A percentile compares a stretch with the other conserved stretches of the same genome.
Conservation (phyloP, 2,329 filamentous ascomycete genomes). For the Aspergillus eucalypticola region DNA sequence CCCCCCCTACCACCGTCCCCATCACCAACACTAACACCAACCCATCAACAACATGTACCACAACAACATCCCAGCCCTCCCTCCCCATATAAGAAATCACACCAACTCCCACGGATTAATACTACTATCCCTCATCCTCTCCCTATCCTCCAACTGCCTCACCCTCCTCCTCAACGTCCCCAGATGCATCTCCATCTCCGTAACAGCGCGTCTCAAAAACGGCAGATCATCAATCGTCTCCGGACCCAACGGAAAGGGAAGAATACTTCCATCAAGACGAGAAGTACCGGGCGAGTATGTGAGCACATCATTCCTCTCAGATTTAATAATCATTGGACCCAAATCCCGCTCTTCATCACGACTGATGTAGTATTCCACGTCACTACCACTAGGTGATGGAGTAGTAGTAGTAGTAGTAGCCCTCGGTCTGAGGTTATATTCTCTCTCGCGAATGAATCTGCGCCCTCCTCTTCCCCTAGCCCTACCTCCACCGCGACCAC, state of each 20-base stretch:
- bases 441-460: too few relatives aligned
- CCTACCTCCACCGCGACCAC: too few relatives aligned
- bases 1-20: too few relatives aligned
- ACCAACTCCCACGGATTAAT: neutral
- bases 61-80: too few relatives aligned
- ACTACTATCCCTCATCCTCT: neutral
- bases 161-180: neutral
- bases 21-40: too few relatives aligned
- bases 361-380: neutral
- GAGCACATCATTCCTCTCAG: accelerated
- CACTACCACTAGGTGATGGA: neutral
- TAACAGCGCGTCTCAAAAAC: slow-evolving; percentile 2
- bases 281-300: neutral
- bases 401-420: neutral
- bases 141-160: neutral
- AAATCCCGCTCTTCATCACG: neutral
- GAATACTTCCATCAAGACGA: slow-evolving; percentile 6
- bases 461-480: too few relatives aligned
- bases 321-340: neutral
- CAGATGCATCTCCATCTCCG: slow-evolving; percentile 2
- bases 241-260: slow-evolving; percentile 13
- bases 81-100: neutral
- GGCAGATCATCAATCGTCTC: slow-evolving; percentile 11
- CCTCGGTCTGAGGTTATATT: neutral
- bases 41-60: neutral